A percentile compares a stretch with the other conserved stretches of the same genome.
Evolutionary conservation across 306 rosid species (phyloP).

Genomic region (Glycine latifolia): DNA sequence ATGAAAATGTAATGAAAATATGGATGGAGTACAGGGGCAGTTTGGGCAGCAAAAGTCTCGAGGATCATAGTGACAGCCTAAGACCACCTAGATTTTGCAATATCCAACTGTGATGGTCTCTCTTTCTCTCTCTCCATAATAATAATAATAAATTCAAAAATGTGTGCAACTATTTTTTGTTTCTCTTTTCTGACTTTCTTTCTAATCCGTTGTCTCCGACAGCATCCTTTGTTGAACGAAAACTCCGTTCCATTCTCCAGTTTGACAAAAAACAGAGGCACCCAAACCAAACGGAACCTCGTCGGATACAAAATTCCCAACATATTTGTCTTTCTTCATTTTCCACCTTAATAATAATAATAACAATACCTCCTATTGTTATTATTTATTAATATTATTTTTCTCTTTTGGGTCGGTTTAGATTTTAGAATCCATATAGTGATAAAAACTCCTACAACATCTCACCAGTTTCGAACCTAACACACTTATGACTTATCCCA

Average conservation of each 20-base stretch:
- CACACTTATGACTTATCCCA: slow-evolving; percentile 35
- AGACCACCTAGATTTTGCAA: slow-evolving; percentile 55
- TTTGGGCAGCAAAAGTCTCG: slow-evolving; percentile 17
- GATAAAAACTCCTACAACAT: slow-evolving; percentile 47
- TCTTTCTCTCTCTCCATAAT: not conserved
- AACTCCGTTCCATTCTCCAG: slow-evolving; percentile 17
- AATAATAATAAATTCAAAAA: not conserved
- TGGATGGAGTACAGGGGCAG: not conserved
- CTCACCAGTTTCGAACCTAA: slow-evolving; percentile 68
- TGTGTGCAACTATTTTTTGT: slow-evolving; percentile 10
- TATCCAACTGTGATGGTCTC: slow-evolving; percentile 49
- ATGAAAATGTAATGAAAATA: too few relatives aligned
- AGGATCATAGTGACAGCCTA: slow-evolving; percentile 46
- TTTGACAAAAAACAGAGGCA: slow-evolving; percentile 31
- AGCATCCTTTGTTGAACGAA: slow-evolving; percentile 64
- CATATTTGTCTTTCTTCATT: not conserved
- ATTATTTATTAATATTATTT: slow-evolving; percentile 7
- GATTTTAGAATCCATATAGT: slow-evolving; percentile 50
- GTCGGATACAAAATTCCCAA: slow-evolving; percentile 43
- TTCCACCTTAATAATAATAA: not conserved
- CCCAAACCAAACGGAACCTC: slow-evolving; percentile 53
- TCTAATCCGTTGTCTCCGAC: slow-evolving; percentile 44
- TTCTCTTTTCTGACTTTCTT: slow-evolving; percentile 62
- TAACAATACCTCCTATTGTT: not conserved
- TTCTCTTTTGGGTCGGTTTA: slow-evolving; percentile 48